Evolutionary conservation across 331 rosid species (phyloP), one percentile per base, ranked within the genome.

Genomic region (Dryas integrifolia): DNA sequence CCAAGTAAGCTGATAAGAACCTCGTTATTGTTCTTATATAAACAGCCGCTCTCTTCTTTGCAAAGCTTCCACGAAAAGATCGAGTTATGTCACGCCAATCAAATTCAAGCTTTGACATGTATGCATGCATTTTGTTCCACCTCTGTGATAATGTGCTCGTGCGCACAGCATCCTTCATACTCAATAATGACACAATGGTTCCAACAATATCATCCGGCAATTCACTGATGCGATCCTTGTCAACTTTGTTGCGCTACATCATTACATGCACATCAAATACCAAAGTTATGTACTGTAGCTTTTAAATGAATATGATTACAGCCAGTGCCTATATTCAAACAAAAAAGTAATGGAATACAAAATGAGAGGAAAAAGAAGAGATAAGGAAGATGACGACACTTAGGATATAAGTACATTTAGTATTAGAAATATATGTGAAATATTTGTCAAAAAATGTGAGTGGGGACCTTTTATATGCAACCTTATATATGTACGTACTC

Each of bases 171-270:
- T 58, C 75, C 45, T 35, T 71, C 75, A 46, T 12, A 43, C 66
- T 58, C 47, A 71, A 26, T 1, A 71, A 71, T 16, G 75, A 58
- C 46, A 71, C 45, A 26, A 71, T 71, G 46, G 51, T 62, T 57
- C 14, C 35, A 58, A 71, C 56, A 39, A 71, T 49, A 71, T 71
- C 75, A 71, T 71, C 75, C 2, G 66, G 65, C 66, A 71, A 57
- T 21, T 47, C 47, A 70, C 55, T 43, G 65, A 24, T 70, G 65
- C 41, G 10, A 56, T 70, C 65, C 39, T 57, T 24, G 43, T 14
- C 53, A 13, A 12, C 3, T 24, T 0, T 4, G 21, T 39, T 11
- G 6, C 14, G 4, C 55, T 56, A 8, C n/a, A 70, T 43, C 13
- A 69, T 52, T 51, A 10, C 40, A 18, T 18, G 21, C 21, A 69